Conservation (phyloP, 768 basidiomycete genomes). For the Psilocybe subaeruginosa region DNA sequence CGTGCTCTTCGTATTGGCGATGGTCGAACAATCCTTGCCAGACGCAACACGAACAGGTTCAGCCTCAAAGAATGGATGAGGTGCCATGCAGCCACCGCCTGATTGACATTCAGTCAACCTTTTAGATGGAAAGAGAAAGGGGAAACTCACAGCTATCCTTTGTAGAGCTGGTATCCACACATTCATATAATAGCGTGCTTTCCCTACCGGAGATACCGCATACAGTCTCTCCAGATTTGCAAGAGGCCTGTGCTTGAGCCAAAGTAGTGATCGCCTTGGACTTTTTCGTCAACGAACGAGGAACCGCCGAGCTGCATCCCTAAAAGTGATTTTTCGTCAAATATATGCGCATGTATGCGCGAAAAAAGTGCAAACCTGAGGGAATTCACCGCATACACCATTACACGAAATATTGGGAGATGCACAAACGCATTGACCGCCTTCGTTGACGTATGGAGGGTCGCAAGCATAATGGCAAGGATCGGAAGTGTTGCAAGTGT, state of each 20-base stretch:
- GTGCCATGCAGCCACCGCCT: slow-evolving; percentile 46
- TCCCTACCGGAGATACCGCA: slow-evolving; percentile 40
- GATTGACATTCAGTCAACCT: not conserved
- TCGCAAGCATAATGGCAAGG: slow-evolving; percentile 41
- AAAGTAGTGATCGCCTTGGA: slow-evolving; percentile 26
- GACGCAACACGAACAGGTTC: slow-evolving; percentile 4
- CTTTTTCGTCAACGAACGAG: slow-evolving; percentile 23
- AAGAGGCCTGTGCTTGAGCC: slow-evolving; percentile 31
- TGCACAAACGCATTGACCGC: slow-evolving; percentile 38
- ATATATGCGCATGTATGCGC: slow-evolving; percentile 19
- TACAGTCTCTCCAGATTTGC: slow-evolving; percentile 31
- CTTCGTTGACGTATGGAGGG: slow-evolving; percentile 25
- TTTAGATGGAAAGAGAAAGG: not conserved
- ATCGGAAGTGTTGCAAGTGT: slow-evolving; percentile 30
- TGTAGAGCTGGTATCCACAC: slow-evolving; percentile 35
- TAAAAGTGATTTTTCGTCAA: slow-evolving; percentile 15
- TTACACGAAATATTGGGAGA: slow-evolving; percentile 40
- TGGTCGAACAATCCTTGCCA: slow-evolving; percentile 33
- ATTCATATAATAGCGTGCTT: slow-evolving; percentile 36
- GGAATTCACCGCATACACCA: slow-evolving; percentile 38
- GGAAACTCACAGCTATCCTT: slow-evolving; percentile 42
- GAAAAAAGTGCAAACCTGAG: slow-evolving; percentile 28
- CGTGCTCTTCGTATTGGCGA: slow-evolving; percentile 26
- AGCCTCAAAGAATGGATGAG: slow-evolving; percentile 33
- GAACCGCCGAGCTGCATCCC: slow-evolving; percentile 43